A percentile compares a stretch with the other conserved stretches of the same genome.
These are phyloP conservation scores for Manihot esculenta DNA, from an alignment of 441 rosid species.

Conservation along the genomic window DNA sequence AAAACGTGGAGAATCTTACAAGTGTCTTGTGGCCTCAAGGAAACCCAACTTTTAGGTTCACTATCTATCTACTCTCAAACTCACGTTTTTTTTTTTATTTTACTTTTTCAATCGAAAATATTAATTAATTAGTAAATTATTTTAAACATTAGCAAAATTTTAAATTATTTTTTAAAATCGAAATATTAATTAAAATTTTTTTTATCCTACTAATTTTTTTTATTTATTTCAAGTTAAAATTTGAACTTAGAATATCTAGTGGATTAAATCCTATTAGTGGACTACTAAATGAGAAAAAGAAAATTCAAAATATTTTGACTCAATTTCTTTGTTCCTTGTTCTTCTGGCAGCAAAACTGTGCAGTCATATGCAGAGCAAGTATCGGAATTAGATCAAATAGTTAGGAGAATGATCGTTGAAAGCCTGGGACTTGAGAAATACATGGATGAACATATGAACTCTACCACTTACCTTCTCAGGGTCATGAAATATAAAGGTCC, in stretches of 20 bases:
- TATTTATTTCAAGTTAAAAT: too few relatives aligned
- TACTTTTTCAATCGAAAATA: neutral
- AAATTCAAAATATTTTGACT: too few relatives aligned
- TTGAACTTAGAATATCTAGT: too few relatives aligned
- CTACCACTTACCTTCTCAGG: constrained; percentile 58
- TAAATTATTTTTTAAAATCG: too few relatives aligned
- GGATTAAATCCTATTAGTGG: too few relatives aligned
- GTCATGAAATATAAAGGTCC: constrained; percentile 66
- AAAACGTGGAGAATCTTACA: too few relatives aligned
- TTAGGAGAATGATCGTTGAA: constrained; percentile 67
- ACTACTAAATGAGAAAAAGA: too few relatives aligned
- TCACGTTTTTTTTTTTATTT: neutral
- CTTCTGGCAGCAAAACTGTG: constrained; percentile 42
- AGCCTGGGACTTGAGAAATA: constrained; percentile 56
- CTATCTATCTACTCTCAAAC: neutral
- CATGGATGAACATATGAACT: constrained; percentile 63
- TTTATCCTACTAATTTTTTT: too few relatives aligned
- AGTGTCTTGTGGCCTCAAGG: neutral
- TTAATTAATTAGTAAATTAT: too few relatives aligned
- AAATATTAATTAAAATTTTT: too few relatives aligned
- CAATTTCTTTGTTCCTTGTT: too few relatives aligned
- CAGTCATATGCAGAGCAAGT: constrained; percentile 41
- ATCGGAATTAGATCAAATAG: constrained; percentile 48
- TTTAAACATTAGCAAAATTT: too few relatives aligned
- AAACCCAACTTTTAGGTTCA: constrained; percentile 19